Base-by-base conservation (phyloP, 331 rosid species). In the Quercus lobata region DNA sequence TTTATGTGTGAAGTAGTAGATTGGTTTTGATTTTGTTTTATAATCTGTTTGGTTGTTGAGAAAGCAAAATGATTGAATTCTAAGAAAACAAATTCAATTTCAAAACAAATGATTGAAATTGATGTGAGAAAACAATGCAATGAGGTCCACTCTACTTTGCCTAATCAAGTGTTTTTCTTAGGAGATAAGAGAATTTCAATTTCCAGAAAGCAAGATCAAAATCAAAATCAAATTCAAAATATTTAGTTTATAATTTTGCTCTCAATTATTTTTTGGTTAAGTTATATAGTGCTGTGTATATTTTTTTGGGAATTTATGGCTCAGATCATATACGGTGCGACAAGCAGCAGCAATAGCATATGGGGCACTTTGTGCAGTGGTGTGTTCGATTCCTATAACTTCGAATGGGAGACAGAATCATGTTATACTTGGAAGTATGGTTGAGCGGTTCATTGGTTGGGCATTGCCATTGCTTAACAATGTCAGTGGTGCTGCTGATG, bases 371-470 rank as follows among this genome's bases (percentile, higher is more conserved):
- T 91, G 93, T 73, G 97, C 92, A 7, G 87, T 91, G 34, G 77
- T 89, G 70, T 89, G 90, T 82, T 94, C 98, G 1, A 74, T 86
- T 41, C 90, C 92, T 8, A 81, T 88, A 3, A 22, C 93, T 7
- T 29, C 94, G 0, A 91, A 91, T 72, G 95, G 90, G 19, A 91
- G 98, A 74, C 98, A 91, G 78, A 92, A 92, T 72, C 92, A 91
- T 79, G 91, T 82, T 71, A 74, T 94, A 74, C 90, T 92, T 15
- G 90, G 87, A 37, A 85, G 80, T 74, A 87, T 91, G 84, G 97
- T 91, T 72, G 98, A 94, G 81, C 89, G 97, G 71, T 94, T 92
- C 73, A 83, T 94, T 69, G 91, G 92, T 76, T 94, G 97, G 98
- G 97, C 97, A 0, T 83, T 91, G 90, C 98, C 98, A 15, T 86